These are phyloP conservation scores for Polyporus arcularius DNA, from an alignment of 768 basidiomycete species.

Conservation along the genomic window DNA sequence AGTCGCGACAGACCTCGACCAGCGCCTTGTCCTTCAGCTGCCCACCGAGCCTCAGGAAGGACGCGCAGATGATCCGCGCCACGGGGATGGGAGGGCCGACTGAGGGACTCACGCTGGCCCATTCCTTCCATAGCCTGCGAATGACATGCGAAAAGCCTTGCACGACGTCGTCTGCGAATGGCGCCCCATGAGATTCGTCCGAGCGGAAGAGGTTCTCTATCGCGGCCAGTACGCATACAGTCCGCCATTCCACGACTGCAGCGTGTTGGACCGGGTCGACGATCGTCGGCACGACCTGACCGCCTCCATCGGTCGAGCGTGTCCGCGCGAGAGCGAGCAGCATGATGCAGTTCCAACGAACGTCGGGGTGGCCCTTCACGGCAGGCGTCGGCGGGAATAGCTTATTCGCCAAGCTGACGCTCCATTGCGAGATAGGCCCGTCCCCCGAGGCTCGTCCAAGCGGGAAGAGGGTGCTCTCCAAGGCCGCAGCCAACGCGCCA, in stretches of 20 bases:
- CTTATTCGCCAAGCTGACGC: background rate
- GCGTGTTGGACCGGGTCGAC: conserved; percentile 2
- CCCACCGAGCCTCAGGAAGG: conserved; percentile 25
- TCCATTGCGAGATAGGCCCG: background rate
- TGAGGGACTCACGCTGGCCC: conserved; percentile 20
- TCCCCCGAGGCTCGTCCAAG: background rate
- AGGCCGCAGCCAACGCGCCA: no score
- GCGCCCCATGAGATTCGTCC: background rate
- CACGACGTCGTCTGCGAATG: background rate
- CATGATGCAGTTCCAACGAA: conserved; percentile 16
- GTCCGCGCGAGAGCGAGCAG: conserved; percentile 14
- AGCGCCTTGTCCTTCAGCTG: conserved; percentile 10
- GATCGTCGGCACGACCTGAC: background rate
- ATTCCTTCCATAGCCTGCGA: conserved; percentile 37
- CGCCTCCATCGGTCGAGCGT: background rate
- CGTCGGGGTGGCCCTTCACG: background rate
- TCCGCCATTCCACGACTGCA: conserved; percentile 22
- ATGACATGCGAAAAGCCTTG: conserved; percentile 15
- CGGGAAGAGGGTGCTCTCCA: no score
- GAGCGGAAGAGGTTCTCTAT: conserved; percentile 7
- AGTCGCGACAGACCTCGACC: conserved; percentile 9
- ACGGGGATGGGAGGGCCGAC: background rate
- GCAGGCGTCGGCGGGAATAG: background rate
- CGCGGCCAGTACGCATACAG: conserved; percentile 14
- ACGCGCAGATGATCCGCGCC: conserved; percentile 15